These are phyloP conservation scores for Microdochium bolleyi DNA, from an alignment of 2,329 filamentous ascomycete genomes.

Conservation along the genomic window DNA sequence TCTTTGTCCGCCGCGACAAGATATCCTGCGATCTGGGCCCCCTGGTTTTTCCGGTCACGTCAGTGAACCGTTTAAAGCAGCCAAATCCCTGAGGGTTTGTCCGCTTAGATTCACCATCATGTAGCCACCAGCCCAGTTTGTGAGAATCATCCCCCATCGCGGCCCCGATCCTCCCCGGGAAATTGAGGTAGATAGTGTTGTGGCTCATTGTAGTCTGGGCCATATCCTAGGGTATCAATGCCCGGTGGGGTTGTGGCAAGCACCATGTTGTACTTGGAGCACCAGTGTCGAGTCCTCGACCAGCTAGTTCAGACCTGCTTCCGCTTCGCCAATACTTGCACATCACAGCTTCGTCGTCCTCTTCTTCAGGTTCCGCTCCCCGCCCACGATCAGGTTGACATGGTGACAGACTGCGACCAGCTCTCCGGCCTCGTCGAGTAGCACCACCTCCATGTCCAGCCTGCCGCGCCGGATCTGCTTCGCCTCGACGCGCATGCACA, in stretches of 20 bases:
- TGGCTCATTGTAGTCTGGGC: too few species aligned
- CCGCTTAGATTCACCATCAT: conserved; percentile 45
- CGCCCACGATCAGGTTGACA: conserved; percentile 17
- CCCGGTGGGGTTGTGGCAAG: too few species aligned
- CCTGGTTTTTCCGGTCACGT: conserved; percentile 18
- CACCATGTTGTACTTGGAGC: too few species aligned
- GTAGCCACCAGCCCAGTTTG: conserved; percentile 53
- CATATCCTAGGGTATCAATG: too few species aligned
- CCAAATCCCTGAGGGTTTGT: neutral
- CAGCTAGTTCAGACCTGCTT: too few species aligned
- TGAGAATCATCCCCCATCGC: conserved; percentile 56
- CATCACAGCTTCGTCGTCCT: conserved; percentile 6
- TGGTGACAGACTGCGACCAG: conserved; percentile 21
- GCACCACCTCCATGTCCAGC: conserved; percentile 18
- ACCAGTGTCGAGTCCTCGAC: too few species aligned
- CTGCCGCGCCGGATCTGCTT: conserved; percentile 14
- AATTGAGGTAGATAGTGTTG: too few species aligned
- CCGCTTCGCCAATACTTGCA: too few species aligned
- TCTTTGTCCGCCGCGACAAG: conserved; percentile 35
- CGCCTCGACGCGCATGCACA: conserved; percentile 46
- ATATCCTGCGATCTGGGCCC: conserved; percentile 52
- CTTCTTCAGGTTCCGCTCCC: conserved; percentile 15
- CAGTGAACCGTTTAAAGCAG: neutral
- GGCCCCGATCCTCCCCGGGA: conserved; percentile 19
- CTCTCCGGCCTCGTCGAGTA: conserved; percentile 16